Base-by-base conservation (phyloP, 2,329 filamentous ascomycete genomes). In the Ceratocystis huliohia region DNA sequence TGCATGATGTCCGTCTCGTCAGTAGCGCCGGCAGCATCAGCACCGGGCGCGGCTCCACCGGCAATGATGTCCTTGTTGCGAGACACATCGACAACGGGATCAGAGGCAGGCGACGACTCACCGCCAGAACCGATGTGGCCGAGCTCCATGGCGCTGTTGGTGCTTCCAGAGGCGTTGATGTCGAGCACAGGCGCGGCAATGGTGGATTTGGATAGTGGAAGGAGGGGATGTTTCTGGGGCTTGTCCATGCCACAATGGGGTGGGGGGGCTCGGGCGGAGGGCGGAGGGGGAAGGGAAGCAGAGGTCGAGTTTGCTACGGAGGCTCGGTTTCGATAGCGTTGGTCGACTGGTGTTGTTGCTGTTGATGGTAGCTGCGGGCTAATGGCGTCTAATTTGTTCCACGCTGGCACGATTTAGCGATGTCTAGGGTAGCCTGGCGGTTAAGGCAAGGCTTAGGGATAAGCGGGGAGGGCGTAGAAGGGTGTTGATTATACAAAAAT, bases 1-100 rank as follows among this genome's bases (percentile, higher is more conserved):
- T 96, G 93, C 93, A 99, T 97, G 71, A 99, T 87, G 77, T 99
- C 93, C 71, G 89, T 83, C 72, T 89, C 85, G 2, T 74, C 71
- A 4, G 74, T 22, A 6, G 45, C 63, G 5, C 68, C 28, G 66
- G 63, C 4, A 61, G 68, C 20, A 69, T 41, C 37, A 41, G 37
- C 37, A 15, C 3, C 8, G 1, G 37, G 37, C 37, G 10, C 37
- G 10, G 10, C 37, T 41, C 37, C 37, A 13, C 8, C 37, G 10
- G 69, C 45, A 50, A 69, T 59, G 28, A n/a, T 13, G 70, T 69
- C 44, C 72, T 61, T 61, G 41, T 20, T 25, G 15, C 28, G 28
- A 13, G 28, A n/a, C 4, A 4, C 10, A 30, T 46, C 37, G 41
- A 17, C 64, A 61, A 37, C 68, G 73, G 20, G 8, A 33, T 53